phyloP scores from a whole-genome alignment of 768 basidiomycete genomes.

The Phlegmacium glaucopus region DNA sequence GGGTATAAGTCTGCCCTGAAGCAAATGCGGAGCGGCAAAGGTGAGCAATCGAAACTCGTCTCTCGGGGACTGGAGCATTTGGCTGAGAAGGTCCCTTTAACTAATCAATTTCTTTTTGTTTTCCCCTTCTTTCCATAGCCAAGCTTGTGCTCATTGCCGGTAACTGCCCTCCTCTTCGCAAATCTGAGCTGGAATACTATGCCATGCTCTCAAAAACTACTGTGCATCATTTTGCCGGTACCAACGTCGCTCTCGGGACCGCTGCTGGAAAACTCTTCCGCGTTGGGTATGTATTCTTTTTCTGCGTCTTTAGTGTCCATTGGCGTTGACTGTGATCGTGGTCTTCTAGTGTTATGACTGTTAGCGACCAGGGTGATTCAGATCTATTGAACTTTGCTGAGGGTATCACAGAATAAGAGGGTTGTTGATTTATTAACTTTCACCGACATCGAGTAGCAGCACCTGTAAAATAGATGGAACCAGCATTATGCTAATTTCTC shows the following conservation, averaged over 20 bases:
- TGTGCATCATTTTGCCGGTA: constrained; percentile 97
- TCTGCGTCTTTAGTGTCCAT: constrained; percentile 9
- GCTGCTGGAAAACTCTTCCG: constrained; percentile 99
- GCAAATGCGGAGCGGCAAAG: constrained; percentile 97
- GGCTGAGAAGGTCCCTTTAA: constrained; percentile 99
- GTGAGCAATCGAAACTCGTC: constrained; percentile 56
- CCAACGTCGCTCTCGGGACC: constrained; percentile 97
- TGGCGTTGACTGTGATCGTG: not conserved
- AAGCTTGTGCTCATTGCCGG: constrained; percentile 98
- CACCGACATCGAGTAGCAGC: no score
- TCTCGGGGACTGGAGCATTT: constrained; percentile 94
- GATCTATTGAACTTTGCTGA: constrained; percentile 89
- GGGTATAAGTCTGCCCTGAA: constrained; percentile 99
- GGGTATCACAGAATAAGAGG: constrained; percentile 55
- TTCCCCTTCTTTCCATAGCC: constrained; percentile 65
- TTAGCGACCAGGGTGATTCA: constrained; percentile 94
- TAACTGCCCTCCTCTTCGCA: constrained; percentile 98
- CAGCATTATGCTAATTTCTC: no score
- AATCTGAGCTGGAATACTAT: constrained; percentile 99
- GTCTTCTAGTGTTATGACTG: constrained; percentile 84
- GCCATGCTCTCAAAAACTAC: constrained; percentile 99
- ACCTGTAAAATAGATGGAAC: no score
- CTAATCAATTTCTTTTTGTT: constrained; percentile 65
- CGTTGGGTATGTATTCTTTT: constrained; percentile 64
- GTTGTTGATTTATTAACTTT: no score